phyloP scores from a whole-genome alignment of 257 asterid genomes.

The Solanum sejunctum region DNA sequence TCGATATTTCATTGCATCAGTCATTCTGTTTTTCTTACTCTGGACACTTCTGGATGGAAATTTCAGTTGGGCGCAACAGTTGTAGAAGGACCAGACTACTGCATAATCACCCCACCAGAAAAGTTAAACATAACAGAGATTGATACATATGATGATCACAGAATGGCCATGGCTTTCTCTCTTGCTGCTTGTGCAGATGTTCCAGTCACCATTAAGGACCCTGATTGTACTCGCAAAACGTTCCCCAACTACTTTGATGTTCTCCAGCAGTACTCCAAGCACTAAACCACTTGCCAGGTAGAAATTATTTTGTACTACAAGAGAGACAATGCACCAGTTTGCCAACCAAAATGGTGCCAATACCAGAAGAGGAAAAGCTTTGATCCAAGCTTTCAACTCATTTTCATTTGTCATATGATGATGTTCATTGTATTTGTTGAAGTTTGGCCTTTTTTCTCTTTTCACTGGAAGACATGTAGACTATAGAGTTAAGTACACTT shows the following conservation, averaged over 20 bases:
- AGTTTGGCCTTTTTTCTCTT: not conserved
- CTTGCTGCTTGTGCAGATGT: constrained; percentile 95
- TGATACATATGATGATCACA: constrained; percentile 87
- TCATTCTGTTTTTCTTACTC: not conserved
- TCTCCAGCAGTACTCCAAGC: constrained; percentile 51
- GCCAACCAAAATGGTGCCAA: not conserved
- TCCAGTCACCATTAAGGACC: constrained; percentile 83
- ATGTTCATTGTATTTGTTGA: not conserved
- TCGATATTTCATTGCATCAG: not conserved
- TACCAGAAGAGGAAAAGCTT: not conserved
- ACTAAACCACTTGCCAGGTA: constrained; percentile 13
- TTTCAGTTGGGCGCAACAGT: constrained; percentile 90
- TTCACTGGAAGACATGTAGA: not conserved
- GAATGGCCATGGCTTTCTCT: constrained; percentile 99
- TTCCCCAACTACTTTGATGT: constrained; percentile 86
- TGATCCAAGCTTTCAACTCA: not conserved
- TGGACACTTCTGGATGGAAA: not conserved
- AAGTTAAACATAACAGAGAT: constrained; percentile 66
- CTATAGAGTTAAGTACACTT: not conserved
- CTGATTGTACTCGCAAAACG: constrained; percentile 95
- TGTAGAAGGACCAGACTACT: constrained; percentile 90
- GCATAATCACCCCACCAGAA: constrained; percentile 91
- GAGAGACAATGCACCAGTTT: not conserved
- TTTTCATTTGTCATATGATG: not conserved
- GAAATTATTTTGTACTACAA: not conserved